Evolutionary conservation across 257 asterid genomes (phyloP).

Genomic region (Gardenia jasminoides): DNA sequence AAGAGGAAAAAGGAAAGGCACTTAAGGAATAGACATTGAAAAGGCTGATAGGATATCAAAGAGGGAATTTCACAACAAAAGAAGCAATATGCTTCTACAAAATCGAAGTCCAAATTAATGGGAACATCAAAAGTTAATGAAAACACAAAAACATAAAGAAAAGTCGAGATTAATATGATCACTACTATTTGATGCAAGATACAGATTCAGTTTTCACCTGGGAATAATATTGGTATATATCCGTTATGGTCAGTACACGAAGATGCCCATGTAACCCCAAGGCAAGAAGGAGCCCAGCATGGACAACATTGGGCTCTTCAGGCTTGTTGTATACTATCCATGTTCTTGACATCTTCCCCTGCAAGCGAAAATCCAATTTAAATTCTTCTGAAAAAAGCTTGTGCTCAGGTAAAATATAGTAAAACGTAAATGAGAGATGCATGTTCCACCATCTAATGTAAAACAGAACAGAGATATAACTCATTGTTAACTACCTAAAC

Average conservation of each 20-base stretch:
- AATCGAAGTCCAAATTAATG: background rate
- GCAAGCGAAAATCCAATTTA: constrained; percentile 26
- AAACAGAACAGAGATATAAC: background rate
- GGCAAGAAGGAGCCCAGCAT: constrained; percentile 96
- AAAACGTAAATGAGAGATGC: background rate
- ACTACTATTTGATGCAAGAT: background rate
- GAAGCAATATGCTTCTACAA: background rate
- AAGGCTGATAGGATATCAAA: background rate
- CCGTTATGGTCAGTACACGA: constrained; percentile 66
- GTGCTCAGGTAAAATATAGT: background rate
- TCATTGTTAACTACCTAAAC: background rate
- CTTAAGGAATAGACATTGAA: background rate
- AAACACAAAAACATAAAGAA: background rate
- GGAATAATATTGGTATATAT: constrained; percentile 80
- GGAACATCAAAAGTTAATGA: background rate
- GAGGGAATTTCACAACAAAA: background rate
- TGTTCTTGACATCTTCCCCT: constrained; percentile 96
- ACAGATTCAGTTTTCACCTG: constrained; percentile 46
- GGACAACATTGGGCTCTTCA: constrained; percentile 88
- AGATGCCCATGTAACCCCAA: constrained; percentile 98
- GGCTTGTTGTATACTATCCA: constrained; percentile 97
- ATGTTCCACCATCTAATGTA: constrained; percentile 5
- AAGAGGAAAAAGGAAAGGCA: too few relatives aligned
- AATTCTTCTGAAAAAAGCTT: constrained; percentile 7
- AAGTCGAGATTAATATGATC: constrained; percentile 8